Conservation (phyloP, 2,329 filamentous ascomycete genomes). For the Phialocephala subalpina region DNA sequence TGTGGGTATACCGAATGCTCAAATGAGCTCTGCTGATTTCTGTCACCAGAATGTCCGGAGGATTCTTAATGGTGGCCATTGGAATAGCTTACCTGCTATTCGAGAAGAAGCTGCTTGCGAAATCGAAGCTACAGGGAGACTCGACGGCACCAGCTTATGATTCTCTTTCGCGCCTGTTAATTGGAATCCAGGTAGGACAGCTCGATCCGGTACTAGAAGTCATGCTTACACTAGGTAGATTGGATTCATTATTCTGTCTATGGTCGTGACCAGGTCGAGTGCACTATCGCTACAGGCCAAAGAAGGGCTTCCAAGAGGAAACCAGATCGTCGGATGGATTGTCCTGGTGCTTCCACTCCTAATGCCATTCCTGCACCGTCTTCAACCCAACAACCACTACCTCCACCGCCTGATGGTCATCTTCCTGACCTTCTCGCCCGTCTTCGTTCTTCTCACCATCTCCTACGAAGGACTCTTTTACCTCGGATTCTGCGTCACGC, state of each 20-base stretch:
- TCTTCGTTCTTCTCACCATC: slow-evolving; percentile 95
- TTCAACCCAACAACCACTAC: slow-evolving; percentile 86
- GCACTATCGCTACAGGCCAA: slow-evolving; percentile 86
- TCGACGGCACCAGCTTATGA: slow-evolving; percentile 49
- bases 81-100: slow-evolving; percentile 83
- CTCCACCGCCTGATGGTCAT: slow-evolving; percentile 88
- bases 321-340: slow-evolving; percentile 86
- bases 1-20: slow-evolving; percentile 60
- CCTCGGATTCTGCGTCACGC: slow-evolving; percentile 81
- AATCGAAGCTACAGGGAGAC: slow-evolving; percentile 36
- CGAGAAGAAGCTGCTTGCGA: slow-evolving; percentile 61
- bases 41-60: slow-evolving; percentile 71
- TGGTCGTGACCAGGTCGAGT: slow-evolving; percentile 87
- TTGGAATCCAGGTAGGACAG: slow-evolving; percentile 69
- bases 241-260: slow-evolving; percentile 81
- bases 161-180: slow-evolving; percentile 62
- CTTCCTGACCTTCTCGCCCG: slow-evolving; percentile 91
- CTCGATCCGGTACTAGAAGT: background rate
- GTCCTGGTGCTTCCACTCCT: slow-evolving; percentile 78
- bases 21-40: slow-evolving; percentile 25
- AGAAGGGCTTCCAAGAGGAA: slow-evolving; percentile 83
- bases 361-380: slow-evolving; percentile 81
- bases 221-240: slow-evolving; percentile 54
- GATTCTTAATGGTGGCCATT: slow-evolving; percentile 77
- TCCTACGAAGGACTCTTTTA: slow-evolving; percentile 98